Conservation (phyloP, 805 yeast genomes). For the Starmerella sp. region DNA sequence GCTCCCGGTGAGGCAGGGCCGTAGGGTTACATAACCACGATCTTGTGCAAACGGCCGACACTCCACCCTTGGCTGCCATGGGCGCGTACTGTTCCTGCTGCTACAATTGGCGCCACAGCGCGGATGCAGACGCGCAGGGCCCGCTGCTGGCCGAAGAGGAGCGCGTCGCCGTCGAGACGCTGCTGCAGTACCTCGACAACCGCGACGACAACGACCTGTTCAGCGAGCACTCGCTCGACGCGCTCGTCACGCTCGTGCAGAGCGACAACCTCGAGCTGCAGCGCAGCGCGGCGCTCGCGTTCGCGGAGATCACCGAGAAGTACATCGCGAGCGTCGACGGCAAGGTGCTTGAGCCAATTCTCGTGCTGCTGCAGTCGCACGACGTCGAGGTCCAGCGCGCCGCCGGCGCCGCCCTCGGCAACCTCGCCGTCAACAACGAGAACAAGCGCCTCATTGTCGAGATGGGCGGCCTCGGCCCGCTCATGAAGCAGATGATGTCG, state of each 20-base stretch:
- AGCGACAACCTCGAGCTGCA: conserved; percentile 91
- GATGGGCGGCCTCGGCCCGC: conserved; percentile 95
- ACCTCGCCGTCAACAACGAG: conserved; percentile 90
- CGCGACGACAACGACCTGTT: conserved; percentile 83
- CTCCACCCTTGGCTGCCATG: conserved; percentile 9
- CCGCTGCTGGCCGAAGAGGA: conserved; percentile 90
- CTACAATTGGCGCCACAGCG: conserved; percentile 29
- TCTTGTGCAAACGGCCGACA: neutral
- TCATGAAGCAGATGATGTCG: conserved; percentile 95
- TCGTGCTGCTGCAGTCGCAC: conserved; percentile 69
- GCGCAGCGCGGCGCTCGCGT: conserved; percentile 94
- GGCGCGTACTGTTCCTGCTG: conserved; percentile 19
- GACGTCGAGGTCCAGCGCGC: conserved; percentile 97
- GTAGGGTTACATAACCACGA: conserved; percentile 3
- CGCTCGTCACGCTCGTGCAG: conserved; percentile 83
- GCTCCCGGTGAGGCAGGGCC: neutral
- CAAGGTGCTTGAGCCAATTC: conserved; percentile 86
- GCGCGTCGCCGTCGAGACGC: conserved; percentile 86
- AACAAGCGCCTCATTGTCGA: conserved; percentile 89
- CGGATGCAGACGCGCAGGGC: conserved; percentile 65
- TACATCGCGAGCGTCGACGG: conserved; percentile 74
- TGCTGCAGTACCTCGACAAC: conserved; percentile 81
- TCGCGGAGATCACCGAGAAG: conserved; percentile 96
- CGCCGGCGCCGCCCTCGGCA: conserved; percentile 98
- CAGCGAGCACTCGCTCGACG: conserved; percentile 67